A percentile compares a stretch with the other conserved stretches of the same genome.
Evolutionary conservation across 257 asterid species (phyloP).

Genomic region (Coffea canephora): DNA sequence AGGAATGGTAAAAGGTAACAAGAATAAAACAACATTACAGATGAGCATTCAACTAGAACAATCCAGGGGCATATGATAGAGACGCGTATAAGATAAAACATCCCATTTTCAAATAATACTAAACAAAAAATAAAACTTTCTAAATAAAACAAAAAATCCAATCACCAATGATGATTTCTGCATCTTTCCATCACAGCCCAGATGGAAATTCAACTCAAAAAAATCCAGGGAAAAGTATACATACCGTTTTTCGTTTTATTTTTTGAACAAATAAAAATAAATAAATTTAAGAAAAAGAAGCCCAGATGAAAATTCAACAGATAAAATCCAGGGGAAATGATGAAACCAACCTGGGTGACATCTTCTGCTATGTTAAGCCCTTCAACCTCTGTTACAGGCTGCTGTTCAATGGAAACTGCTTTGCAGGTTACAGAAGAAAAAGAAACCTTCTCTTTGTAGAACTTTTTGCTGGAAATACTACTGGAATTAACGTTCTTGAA

Average conservation of each 20-base stretch:
- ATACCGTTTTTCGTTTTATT: not conserved
- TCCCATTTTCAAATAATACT: not conserved
- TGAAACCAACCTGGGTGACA: constrained; percentile 70
- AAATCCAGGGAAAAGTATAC: not conserved
- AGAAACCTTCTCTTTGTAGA: constrained; percentile 21
- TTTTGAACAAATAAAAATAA: not conserved
- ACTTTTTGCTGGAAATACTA: constrained; percentile 6
- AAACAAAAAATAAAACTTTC: not conserved
- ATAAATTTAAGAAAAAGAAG: too few species aligned
- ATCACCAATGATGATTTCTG: not conserved
- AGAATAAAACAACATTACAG: not conserved
- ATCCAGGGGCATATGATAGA: not conserved
- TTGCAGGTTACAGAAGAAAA: constrained; percentile 39
- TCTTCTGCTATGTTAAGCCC: constrained; percentile 95
- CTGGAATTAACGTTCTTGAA: constrained; percentile 15
- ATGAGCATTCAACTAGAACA: not conserved
- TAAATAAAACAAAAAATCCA: not conserved
- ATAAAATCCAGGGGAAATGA: not conserved
- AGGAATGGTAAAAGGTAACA: not conserved
- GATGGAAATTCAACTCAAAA: not conserved
- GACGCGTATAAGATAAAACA: not conserved
- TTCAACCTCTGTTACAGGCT: constrained; percentile 56
- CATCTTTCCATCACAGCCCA: not conserved
- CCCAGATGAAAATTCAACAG: not conserved
- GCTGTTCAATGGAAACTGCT: constrained; percentile 57